phyloP scores from a whole-genome alignment of 2,329 filamentous ascomycete species.

The Xylariaceae sp. region DNA sequence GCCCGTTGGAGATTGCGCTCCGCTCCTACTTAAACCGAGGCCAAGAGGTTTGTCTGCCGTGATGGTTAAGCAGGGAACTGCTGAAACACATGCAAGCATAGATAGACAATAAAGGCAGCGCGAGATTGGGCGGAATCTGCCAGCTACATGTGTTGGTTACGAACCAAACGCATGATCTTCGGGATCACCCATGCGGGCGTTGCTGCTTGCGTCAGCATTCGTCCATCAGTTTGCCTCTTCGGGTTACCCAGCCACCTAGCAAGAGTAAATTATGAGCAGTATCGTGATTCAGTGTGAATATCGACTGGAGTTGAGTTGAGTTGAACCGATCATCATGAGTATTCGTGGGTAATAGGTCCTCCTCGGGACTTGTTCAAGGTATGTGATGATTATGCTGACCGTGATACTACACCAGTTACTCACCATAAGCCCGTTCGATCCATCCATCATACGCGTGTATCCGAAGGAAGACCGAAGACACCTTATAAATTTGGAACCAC shows the following conservation, averaged over 20 bases:
- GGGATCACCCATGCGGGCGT: neutral
- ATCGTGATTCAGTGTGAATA: too few species aligned
- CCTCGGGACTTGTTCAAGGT: too few species aligned
- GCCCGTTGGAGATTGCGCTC: neutral
- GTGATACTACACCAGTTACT: too few species aligned
- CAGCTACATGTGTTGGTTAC: neutral
- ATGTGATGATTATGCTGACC: too few species aligned
- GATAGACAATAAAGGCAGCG: neutral
- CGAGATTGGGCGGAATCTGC: neutral
- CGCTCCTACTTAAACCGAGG: neutral
- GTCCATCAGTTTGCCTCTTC: neutral
- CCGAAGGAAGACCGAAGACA: too few species aligned
- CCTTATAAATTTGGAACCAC: too few species aligned
- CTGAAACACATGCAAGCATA: neutral
- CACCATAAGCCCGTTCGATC: too few species aligned
- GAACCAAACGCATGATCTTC: neutral
- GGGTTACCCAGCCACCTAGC: neutral
- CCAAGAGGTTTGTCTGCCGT: neutral
- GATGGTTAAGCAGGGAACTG: neutral
- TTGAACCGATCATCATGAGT: too few species aligned
- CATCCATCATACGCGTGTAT: too few species aligned
- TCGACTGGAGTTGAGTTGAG: too few species aligned
- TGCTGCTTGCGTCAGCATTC: neutral
- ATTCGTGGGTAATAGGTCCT: too few species aligned
- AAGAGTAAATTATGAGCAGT: neutral